These are phyloP conservation scores for Juncus inflexus DNA, from an alignment of 176 grass and related monocot genomes.

Conservation along the genomic window DNA sequence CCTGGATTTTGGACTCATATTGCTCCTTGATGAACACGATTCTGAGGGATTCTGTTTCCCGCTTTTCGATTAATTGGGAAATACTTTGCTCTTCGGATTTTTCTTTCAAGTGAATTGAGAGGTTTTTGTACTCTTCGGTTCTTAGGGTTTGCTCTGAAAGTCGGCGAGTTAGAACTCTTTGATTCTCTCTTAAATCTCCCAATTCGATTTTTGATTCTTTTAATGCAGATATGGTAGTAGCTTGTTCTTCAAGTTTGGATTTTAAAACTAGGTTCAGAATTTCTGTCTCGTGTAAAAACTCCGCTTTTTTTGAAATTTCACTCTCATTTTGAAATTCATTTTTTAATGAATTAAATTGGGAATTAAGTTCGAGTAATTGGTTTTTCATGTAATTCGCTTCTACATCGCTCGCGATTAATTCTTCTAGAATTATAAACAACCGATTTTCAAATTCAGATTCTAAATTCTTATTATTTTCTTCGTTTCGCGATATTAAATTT, in stretches of 20 bases:
- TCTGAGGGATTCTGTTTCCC: conserved; percentile 78
- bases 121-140: conserved; percentile 85
- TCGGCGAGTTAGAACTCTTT: conserved; percentile 66
- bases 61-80: conserved; percentile 62
- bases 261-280: conserved; percentile 67
- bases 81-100: conserved; percentile 77
- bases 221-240: conserved; percentile 36
- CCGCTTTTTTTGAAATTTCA: conserved; percentile 66
- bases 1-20: conserved; percentile 94
- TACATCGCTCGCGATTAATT: conserved; percentile 54
- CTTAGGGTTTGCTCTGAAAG: conserved; percentile 81
- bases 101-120: conserved; percentile 84
- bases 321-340: conserved; percentile 54
- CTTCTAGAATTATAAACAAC: conserved; percentile 44
- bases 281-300: conserved; percentile 56
- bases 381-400: conserved; percentile 65
- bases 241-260: conserved; percentile 83
- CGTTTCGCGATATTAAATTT: conserved; percentile 45
- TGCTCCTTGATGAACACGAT: conserved; percentile 99
- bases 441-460: conserved; percentile 49
- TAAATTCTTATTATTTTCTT: conserved; percentile 52
- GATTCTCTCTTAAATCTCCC: conserved; percentile 55
- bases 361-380: conserved; percentile 38
- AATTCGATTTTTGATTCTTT: conserved; percentile 48
- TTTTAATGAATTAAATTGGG: conserved; percentile 43